phyloP scores from a whole-genome alignment of 2,329 filamentous ascomycete genomes.

The Colletotrichum tofieldiae region DNA sequence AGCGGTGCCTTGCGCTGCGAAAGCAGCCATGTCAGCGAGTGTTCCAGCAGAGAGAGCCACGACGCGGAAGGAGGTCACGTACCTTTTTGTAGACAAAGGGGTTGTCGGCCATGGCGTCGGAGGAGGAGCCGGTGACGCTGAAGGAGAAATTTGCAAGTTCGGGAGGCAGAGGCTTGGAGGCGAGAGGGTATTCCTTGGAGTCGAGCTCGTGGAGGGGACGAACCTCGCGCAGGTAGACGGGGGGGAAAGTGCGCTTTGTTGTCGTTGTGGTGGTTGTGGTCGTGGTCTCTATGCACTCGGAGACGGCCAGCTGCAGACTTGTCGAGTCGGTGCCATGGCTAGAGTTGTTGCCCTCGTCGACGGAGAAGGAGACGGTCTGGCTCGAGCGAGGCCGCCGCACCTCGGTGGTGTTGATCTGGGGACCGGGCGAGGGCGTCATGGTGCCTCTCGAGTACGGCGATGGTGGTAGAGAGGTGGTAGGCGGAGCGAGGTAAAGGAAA shows the following conservation, averaged over 20 bases:
- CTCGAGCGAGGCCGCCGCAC: conserved; percentile 54
- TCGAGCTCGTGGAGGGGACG: conserved; percentile 81
- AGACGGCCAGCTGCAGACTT: conserved; percentile 70
- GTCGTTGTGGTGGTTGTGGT: conserved; percentile 93
- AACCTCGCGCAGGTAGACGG: conserved; percentile 84
- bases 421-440: conserved; percentile 58
- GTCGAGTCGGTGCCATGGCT: conserved; percentile 50
- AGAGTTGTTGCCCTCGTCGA: conserved; percentile 56
- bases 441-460: conserved; percentile 35
- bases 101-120: conserved; percentile 26
- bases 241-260: conserved; percentile 87
- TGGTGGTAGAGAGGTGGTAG: conserved; percentile 9
- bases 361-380: conserved; percentile 64
- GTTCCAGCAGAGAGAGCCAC: background rate
- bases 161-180: conserved; percentile 84
- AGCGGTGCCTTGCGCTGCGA: conserved; percentile 37
- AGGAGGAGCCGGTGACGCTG: conserved; percentile 70
- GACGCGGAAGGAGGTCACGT: background rate
- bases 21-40: background rate
- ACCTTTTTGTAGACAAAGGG: conserved; percentile 37
- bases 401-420: conserved; percentile 44
- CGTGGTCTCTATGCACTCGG: conserved; percentile 78
- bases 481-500: background rate
- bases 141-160: conserved; percentile 85
- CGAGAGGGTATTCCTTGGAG: conserved; percentile 91